These are phyloP conservation scores for Aspergillus baeticus DNA, from an alignment of 495 filamentous ascomycete genomes.

Conservation along the genomic window DNA sequence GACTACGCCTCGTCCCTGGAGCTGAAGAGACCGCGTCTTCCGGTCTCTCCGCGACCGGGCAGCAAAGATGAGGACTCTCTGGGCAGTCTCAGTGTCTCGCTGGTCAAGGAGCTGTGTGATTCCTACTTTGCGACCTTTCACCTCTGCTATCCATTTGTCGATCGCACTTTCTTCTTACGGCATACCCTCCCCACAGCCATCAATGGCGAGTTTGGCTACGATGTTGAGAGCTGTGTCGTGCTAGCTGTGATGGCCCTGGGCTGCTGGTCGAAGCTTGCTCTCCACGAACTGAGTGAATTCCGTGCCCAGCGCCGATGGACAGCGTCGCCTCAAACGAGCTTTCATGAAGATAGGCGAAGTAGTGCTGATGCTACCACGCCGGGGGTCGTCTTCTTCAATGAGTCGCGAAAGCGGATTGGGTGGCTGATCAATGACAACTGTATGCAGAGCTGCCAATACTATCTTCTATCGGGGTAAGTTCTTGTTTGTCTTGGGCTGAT, in stretches of 20 bases:
- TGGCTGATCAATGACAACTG: neutral
- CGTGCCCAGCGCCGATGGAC: no score
- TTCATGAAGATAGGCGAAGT: neutral
- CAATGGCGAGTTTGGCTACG: neutral
- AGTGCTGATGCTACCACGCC: neutral
- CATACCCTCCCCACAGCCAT: neutral
- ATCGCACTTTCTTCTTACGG: neutral
- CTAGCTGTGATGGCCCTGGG: neutral
- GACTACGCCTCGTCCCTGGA: neutral
- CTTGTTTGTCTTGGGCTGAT: neutral
- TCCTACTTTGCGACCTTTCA: neutral
- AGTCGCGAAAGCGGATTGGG: neutral
- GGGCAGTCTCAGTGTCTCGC: neutral
- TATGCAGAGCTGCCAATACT: slow-evolving; percentile 1
- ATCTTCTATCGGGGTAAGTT: neutral
- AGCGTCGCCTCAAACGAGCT: neutral
- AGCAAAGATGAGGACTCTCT: neutral
- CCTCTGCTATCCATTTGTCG: neutral
- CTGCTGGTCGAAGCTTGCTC: neutral
- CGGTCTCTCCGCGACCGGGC: neutral
- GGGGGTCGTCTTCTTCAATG: neutral
- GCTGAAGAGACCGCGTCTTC: neutral
- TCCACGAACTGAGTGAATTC: neutral
- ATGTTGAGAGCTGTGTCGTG: neutral
- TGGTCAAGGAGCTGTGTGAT: neutral